Evolutionary conservation across 75 land plant genomes (phyloP).

Genomic region (Selaginella moellendorffii): DNA sequence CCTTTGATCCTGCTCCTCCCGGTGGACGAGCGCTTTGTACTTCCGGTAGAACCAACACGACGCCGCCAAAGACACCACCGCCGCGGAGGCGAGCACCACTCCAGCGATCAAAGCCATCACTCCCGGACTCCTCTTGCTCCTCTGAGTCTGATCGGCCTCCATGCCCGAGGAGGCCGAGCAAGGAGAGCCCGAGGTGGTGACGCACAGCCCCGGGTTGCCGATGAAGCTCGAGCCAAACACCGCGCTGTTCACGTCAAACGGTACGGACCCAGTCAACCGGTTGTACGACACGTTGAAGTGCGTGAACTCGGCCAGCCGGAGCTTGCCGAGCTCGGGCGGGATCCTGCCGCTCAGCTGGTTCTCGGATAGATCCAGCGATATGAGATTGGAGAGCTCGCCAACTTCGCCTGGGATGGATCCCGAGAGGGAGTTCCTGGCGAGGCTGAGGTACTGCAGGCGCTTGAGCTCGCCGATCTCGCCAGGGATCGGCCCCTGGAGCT

Average conservation of each 20-base stretch:
- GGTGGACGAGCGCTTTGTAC: not conserved
- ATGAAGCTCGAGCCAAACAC: not conserved
- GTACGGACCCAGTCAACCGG: not conserved
- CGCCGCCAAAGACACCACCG: conserved; percentile 12
- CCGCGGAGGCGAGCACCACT: not conserved
- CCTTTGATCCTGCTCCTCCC: too few relatives aligned
- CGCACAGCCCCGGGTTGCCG: conserved; percentile 1
- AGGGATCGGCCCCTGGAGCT: not conserved
- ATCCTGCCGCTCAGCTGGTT: not conserved
- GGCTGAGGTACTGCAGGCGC: not conserved
- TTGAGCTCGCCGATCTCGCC: not conserved
- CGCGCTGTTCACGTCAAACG: not conserved
- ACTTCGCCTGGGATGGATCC: not conserved
- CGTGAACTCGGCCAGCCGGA: not conserved
- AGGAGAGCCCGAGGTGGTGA: not conserved
- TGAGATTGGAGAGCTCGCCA: conserved; percentile 1
- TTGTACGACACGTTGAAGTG: conserved; percentile 6
- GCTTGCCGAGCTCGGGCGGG: not conserved
- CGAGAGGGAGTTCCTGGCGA: not conserved
- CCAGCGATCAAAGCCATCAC: not conserved
- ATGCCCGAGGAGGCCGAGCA: not conserved
- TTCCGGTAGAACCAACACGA: not conserved
- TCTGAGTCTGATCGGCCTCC: too few relatives aligned
- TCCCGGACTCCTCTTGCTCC: not conserved
- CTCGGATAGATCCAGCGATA: not conserved